These are phyloP conservation scores for Cryphonectria parasitica DNA, from an alignment of 2,329 filamentous ascomycete species.

Conservation along the genomic window DNA sequence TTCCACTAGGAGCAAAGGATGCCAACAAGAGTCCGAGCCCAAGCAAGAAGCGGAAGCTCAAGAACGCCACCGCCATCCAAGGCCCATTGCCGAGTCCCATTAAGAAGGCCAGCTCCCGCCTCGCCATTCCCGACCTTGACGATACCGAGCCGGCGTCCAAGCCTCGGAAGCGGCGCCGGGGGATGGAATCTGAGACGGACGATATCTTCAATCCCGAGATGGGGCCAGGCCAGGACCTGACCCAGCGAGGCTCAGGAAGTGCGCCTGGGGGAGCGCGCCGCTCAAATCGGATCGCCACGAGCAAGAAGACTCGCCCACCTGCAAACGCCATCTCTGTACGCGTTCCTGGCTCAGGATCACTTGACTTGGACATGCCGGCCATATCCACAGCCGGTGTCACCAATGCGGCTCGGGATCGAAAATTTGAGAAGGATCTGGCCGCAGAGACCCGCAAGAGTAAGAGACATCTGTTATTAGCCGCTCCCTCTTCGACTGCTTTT, in stretches of 20 bases:
- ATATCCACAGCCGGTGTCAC: slow-evolving; percentile 29
- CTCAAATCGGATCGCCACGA: slow-evolving; percentile 29
- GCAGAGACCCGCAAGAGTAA: slow-evolving; percentile 44
- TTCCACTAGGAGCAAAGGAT: slow-evolving; percentile 42
- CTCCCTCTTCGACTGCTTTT: not conserved
- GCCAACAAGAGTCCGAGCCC: slow-evolving; percentile 44
- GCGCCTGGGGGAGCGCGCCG: slow-evolving; percentile 14
- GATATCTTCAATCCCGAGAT: slow-evolving; percentile 36
- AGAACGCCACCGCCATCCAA: slow-evolving; percentile 22
- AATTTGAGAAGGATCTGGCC: slow-evolving; percentile 47
- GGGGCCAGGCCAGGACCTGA: slow-evolving; percentile 20
- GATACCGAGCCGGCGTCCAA: slow-evolving; percentile 35
- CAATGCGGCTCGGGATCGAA: slow-evolving; percentile 35
- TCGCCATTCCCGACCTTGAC: slow-evolving; percentile 34
- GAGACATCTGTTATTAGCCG: not conserved
- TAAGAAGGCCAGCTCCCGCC: slow-evolving; percentile 31
- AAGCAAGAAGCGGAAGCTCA: slow-evolving; percentile 44
- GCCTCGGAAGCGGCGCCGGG: slow-evolving; percentile 38
- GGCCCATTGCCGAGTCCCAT: slow-evolving; percentile 12
- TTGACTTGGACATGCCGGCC: slow-evolving; percentile 30
- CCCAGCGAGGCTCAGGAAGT: slow-evolving; percentile 11
- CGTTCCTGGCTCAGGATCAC: slow-evolving; percentile 37
- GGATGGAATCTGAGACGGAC: slow-evolving; percentile 34
- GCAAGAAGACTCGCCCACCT: slow-evolving; percentile 33
- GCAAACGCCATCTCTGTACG: slow-evolving; percentile 38